phyloP scores from a whole-genome alignment of 495 filamentous ascomycete species.

The Hypoxylon cercidicola region DNA sequence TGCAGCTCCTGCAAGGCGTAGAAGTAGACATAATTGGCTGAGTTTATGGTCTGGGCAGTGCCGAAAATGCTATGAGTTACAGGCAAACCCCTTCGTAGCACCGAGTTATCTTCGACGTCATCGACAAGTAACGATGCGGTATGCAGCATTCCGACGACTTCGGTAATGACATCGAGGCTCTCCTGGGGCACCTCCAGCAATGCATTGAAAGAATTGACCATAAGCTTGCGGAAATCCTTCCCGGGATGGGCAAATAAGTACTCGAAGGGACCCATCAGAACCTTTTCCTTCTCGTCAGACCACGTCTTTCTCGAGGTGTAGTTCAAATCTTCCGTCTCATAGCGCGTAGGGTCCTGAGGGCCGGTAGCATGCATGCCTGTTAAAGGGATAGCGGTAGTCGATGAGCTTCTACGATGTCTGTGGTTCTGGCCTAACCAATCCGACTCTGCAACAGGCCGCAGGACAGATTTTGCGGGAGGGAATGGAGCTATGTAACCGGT shows the following conservation, averaged over 20 bases:
- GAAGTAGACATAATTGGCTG: conserved; percentile 97
- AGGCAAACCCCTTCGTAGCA: conserved; percentile 86
- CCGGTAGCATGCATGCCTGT: conserved; percentile 48
- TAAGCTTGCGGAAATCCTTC: conserved; percentile 86
- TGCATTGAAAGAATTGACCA: conserved; percentile 89
- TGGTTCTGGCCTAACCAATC: conserved; percentile 61
- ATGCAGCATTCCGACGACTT: conserved; percentile 92
- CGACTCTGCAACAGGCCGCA: conserved; percentile 65
- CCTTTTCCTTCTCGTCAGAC: conserved; percentile 77
- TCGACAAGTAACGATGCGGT: conserved; percentile 93
- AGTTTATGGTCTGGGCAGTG: conserved; percentile 95
- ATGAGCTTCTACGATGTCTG: conserved; percentile 50
- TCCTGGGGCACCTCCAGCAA: conserved; percentile 87
- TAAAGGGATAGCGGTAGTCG: conserved; percentile 42
- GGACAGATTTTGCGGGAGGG: conserved; percentile 58
- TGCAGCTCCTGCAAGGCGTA: conserved; percentile 82
- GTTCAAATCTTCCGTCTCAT: conserved; percentile 58
- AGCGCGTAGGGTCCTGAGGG: conserved; percentile 56
- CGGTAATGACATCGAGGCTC: conserved; percentile 82
- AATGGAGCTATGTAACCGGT: conserved; percentile 53
- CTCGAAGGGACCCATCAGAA: conserved; percentile 86
- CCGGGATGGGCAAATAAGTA: conserved; percentile 88
- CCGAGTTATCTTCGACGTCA: conserved; percentile 87
- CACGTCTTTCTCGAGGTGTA: conserved; percentile 60
- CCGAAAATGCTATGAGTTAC: conserved; percentile 97